These are phyloP conservation scores for Venturia asperata DNA, from an alignment of 2,329 filamentous ascomycete genomes.

Conservation along the genomic window DNA sequence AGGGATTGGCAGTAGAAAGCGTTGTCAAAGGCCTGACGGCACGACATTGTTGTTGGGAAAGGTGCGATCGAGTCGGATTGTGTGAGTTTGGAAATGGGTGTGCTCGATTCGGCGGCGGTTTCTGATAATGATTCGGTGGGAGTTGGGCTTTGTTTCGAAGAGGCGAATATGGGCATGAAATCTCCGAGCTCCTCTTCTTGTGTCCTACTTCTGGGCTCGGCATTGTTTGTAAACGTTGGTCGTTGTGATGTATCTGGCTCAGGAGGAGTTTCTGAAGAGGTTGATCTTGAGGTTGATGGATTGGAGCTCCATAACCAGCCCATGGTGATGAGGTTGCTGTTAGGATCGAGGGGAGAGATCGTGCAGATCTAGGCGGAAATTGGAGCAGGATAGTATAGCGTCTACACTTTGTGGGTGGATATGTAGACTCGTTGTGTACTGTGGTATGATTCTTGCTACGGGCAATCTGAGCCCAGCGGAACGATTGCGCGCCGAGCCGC, in stretches of 20 bases:
- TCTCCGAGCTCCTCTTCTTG: slow-evolving; percentile 14
- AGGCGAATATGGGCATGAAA: slow-evolving; percentile 16
- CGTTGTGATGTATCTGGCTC: not conserved
- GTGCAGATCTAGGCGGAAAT: not conserved
- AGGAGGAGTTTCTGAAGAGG: not conserved
- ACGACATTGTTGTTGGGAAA: slow-evolving; percentile 61
- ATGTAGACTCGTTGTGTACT: not conserved
- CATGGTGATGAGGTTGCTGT: not conserved
- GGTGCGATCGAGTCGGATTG: not conserved
- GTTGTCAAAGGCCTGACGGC: slow-evolving; percentile 80
- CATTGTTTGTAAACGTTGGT: not conserved
- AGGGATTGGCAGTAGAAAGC: slow-evolving; percentile 92
- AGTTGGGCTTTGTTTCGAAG: not conserved
- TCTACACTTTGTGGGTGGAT: no score
- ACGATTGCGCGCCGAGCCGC: not conserved
- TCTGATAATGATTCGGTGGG: not conserved
- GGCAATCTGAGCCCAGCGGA: not conserved
- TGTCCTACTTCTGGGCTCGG: not conserved
- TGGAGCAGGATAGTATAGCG: not conserved
- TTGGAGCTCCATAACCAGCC: slow-evolving; percentile 11
- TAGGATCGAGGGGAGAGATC: not conserved
- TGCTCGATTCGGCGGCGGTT: not conserved
- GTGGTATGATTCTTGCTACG: not conserved
- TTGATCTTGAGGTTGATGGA: not conserved
- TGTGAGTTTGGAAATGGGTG: not conserved